Evolutionary conservation across 768 basidiomycete species (phyloP).

Genomic region (Lentinula raphanica): DNA sequence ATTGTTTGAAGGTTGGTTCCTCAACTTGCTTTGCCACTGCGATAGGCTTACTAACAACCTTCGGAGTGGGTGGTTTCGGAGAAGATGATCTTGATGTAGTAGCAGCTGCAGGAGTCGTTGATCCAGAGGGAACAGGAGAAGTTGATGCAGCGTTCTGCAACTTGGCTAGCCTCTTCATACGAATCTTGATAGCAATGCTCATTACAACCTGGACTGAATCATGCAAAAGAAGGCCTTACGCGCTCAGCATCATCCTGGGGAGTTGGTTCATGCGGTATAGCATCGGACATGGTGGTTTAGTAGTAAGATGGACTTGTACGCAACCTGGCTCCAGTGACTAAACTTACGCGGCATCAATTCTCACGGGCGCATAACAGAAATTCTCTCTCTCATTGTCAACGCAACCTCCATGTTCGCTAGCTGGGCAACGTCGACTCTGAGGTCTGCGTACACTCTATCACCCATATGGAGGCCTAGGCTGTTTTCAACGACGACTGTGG

Average conservation of each 20-base stretch:
- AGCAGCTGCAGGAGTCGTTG: constrained; percentile 28
- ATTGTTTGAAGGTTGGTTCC: constrained; percentile 26
- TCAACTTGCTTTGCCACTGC: constrained; percentile 22
- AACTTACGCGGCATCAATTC: neutral
- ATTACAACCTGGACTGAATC: neutral
- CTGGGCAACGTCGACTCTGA: constrained; percentile 1
- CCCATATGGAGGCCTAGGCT: constrained; percentile 24
- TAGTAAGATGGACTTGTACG: neutral
- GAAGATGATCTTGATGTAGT: constrained; percentile 25
- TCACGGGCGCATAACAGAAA: neutral
- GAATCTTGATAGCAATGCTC: constrained; percentile 52
- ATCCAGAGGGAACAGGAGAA: constrained; percentile 28
- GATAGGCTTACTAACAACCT: neutral
- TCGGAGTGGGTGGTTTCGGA: constrained; percentile 16
- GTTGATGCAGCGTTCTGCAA: constrained; percentile 48
- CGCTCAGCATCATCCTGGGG: constrained; percentile 80
- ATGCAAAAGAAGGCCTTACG: constrained; percentile 33
- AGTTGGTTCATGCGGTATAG: constrained; percentile 27
- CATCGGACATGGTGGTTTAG: constrained; percentile 6
- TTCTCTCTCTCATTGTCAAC: neutral
- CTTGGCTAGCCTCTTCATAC: constrained; percentile 86
- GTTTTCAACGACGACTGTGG: constrained; percentile 57
- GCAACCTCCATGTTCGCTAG: constrained; percentile 18
- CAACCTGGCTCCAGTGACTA: neutral
- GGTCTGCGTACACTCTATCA: constrained; percentile 9